A percentile compares a stretch with the other conserved stretches of the same genome.
Evolutionary conservation across 1,284 basidiomycete species (phyloP).

Genomic region (Apiotrichum sp.): DNA sequence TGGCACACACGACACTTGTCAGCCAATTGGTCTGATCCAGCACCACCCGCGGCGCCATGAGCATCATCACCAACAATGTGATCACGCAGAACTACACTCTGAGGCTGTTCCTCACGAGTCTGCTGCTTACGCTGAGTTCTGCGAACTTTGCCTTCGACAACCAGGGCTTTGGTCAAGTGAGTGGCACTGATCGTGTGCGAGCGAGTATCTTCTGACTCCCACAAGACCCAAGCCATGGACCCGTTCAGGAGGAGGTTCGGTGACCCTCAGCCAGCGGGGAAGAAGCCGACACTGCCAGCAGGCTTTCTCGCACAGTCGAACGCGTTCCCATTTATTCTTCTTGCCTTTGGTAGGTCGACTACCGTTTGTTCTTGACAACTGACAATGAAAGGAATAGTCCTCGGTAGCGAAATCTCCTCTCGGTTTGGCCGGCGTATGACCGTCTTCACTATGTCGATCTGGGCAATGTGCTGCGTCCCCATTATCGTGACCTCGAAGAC

Average conservation of each 20-base stretch:
- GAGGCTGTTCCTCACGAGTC: conserved; percentile 7
- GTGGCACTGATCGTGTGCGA: background rate
- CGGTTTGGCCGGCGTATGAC: conserved; percentile 14
- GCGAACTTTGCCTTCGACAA: conserved; percentile 13
- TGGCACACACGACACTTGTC: too few relatives aligned
- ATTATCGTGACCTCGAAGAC: conserved; percentile 11
- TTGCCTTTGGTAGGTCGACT: background rate
- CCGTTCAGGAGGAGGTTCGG: conserved; percentile 12
- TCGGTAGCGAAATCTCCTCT: conserved; percentile 9
- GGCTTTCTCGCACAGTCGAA: conserved; percentile 9
- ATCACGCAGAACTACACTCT: conserved; percentile 9
- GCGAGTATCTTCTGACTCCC: background rate
- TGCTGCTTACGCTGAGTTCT: conserved; percentile 9
- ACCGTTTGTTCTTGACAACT: background rate
- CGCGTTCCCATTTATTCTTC: conserved; percentile 5
- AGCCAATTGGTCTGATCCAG: too few relatives aligned
- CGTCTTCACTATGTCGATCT: conserved; percentile 13
- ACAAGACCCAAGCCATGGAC: conserved; percentile 16
- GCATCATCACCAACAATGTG: conserved; percentile 2
- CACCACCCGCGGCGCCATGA: background rate
- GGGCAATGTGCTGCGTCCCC: conserved; percentile 7
- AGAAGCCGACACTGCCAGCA: conserved; percentile 3
- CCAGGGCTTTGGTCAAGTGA: conserved; percentile 7
- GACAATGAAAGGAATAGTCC: conserved; percentile 3
- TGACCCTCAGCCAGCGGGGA: background rate